Percentiles rank a stretch among this genome's conserved stretches.
phyloP scores from a whole-genome alignment of 2,329 filamentous ascomycete species.

The Botrytis cinerea region DNA sequence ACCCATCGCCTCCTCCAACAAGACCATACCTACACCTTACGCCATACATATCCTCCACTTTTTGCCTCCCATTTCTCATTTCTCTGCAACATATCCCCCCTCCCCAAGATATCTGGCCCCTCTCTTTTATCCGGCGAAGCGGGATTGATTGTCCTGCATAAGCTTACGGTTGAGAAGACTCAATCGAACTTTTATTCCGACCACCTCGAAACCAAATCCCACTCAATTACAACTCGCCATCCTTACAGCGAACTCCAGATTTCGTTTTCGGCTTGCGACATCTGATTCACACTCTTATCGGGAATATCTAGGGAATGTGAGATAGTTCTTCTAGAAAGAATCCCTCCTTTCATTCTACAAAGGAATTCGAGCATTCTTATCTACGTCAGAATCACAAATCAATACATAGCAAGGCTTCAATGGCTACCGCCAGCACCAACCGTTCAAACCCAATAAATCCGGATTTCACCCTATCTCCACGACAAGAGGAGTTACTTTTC shows the following conservation, averaged over 20 bases:
- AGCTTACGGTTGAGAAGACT: slow-evolving; percentile 3
- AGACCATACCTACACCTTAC: not conserved
- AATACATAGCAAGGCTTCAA: not conserved
- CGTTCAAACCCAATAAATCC: slow-evolving; percentile 43
- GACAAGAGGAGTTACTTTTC: slow-evolving; percentile 75
- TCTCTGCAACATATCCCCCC: not conserved
- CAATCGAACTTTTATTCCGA: slow-evolving; percentile 1
- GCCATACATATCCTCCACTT: not conserved
- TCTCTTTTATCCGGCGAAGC: slow-evolving; percentile 1
- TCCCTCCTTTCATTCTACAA: not conserved
- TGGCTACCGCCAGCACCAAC: slow-evolving; percentile 16
- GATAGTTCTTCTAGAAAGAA: slow-evolving; percentile 4
- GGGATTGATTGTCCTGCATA: slow-evolving; percentile 19
- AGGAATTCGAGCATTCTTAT: slow-evolving; percentile 3
- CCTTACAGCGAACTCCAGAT: not conserved
- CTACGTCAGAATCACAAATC: slow-evolving; percentile 16
- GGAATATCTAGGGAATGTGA: slow-evolving; percentile 11
- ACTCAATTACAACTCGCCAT: not conserved
- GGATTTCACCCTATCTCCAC: slow-evolving; percentile 71
- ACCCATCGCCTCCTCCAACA: not conserved
- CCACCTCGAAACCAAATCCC: not conserved
- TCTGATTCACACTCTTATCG: not conserved
- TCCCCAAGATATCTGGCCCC: not conserved
- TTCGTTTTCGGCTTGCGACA: not conserved
- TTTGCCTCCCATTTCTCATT: not conserved